phyloP scores from a whole-genome alignment of 2,329 filamentous ascomycete species.

The Ophiostoma quercus region DNA sequence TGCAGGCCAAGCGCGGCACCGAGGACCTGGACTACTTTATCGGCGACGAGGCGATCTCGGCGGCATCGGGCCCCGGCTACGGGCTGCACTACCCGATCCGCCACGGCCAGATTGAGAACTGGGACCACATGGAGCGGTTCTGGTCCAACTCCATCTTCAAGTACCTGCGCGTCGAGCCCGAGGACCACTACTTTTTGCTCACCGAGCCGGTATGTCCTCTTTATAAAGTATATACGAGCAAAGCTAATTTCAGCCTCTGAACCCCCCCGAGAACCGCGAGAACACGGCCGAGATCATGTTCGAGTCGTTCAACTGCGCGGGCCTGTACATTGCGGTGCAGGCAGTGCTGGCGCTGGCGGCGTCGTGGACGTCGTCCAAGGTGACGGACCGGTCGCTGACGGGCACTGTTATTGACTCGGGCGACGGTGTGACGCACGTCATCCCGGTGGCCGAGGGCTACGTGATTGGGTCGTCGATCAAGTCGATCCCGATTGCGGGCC shows the following conservation, averaged over 20 bases:
- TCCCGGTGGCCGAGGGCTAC: conserved; percentile 96
- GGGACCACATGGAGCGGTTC: conserved; percentile 99
- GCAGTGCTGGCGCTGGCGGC: conserved; percentile 93
- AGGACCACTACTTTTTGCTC: conserved; percentile 97
- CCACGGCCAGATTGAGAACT: conserved; percentile 98
- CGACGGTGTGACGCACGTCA: conserved; percentile 98
- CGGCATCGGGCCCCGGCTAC: conserved; percentile 84
- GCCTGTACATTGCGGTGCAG: conserved; percentile 97
- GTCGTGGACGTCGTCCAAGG: conserved; percentile 98
- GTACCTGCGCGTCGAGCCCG: conserved; percentile 93
- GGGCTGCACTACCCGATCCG: conserved; percentile 96
- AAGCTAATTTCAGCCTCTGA: conserved; percentile 66
- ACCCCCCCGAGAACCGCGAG: conserved; percentile 97
- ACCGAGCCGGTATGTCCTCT: conserved; percentile 74
- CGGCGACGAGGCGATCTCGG: conserved; percentile 87
- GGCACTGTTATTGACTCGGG: conserved; percentile 98
- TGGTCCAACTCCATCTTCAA: conserved; percentile 99
- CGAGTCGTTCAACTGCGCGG: conserved; percentile 98
- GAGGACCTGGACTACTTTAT: conserved; percentile 99
- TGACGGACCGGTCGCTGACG: conserved; percentile 89
- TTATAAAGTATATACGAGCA: too few relatives aligned
- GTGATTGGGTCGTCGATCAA: conserved; percentile 99
- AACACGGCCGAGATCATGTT: conserved; percentile 99
- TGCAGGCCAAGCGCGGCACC: conserved; percentile 88
- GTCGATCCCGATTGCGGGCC: conserved; percentile 94